Evolutionary conservation across 2,329 filamentous ascomycete genomes (phyloP).

Genomic region (Colletotrichum aenigma): DNA sequence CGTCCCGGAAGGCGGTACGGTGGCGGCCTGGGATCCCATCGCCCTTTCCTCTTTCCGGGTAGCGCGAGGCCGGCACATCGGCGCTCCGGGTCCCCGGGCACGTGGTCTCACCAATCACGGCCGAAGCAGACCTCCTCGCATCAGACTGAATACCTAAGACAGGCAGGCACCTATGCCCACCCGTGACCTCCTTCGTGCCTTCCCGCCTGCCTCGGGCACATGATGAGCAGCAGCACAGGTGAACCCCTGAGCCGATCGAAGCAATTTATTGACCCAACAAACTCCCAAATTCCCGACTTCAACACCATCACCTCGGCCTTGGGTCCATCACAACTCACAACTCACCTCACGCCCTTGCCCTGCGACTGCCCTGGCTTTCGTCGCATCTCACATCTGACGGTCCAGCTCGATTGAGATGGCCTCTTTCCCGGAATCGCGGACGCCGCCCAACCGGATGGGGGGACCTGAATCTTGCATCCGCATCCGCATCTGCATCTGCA

Average conservation of each 20-base stretch:
- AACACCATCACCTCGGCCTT: background rate
- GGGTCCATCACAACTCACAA: background rate
- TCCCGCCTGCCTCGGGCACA: background rate
- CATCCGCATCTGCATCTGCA: no score
- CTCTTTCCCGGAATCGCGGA: background rate
- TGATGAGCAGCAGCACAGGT: background rate
- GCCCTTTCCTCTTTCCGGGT: background rate
- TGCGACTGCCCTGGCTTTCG: background rate
- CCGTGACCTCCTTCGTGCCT: background rate
- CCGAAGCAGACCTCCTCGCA: background rate
- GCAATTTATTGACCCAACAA: background rate
- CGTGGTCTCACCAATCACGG: background rate
- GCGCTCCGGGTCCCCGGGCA: background rate
- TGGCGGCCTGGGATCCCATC: background rate
- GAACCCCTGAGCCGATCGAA: slow-evolving; percentile 6
- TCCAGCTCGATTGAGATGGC: background rate
- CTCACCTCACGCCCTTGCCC: background rate
- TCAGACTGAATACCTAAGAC: background rate
- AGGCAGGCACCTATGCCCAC: background rate
- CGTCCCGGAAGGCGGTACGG: background rate
- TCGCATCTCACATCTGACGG: background rate
- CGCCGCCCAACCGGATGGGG: background rate
- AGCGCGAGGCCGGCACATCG: background rate
- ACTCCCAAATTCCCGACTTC: background rate
- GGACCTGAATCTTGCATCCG: background rate